Base-by-base conservation (phyloP, 1,284 basidiomycete genomes). In the Hemileia vastatrix region DNA sequence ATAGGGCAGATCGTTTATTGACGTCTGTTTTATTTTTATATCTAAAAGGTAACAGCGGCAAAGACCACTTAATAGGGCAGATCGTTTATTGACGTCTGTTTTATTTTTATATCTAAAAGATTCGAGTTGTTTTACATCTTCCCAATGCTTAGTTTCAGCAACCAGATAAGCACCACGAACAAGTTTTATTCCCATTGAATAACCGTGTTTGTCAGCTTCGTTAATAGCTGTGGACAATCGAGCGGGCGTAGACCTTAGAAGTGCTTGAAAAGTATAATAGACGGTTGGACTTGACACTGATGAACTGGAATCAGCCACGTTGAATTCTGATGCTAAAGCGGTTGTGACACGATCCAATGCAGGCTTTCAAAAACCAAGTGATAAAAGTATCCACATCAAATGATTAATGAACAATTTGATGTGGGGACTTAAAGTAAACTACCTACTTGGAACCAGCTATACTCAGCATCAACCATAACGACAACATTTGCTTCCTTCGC, bases 401-500 rank as follows among this genome's bases (percentile, higher is more conserved):
- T 19, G 11, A 47, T 15, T 9, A 9, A 31, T 15, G 9, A n/a
- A 18, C 11, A 48, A 57, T 13, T 2, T n/a, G 23, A 6, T n/a
- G n/a, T 18, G 23, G 11, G 21, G 45, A n/a, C n/a, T 32, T 36
- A n/a, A n/a, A n/a, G n/a, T n/a, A n/a, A n/a, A n/a, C n/a, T n/a
- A n/a, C n/a, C n/a, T n/a, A 48, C 59, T 43, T 61, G 59, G 24
- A 61, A 61, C 59, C 59, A 61, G 51, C 59, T 61, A 45, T 61
- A 61, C 27, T 61, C 59, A 1, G 59, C 59, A 54, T 61, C 59
- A 23, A 61, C 54, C 59, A 61, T 61, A 1, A 61, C 5, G 1
- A 54, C 33, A 13, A 61, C 52, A 21, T 61, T 21, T 18, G 59
- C 36, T 32, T 50, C 27, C 49, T 54, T 61, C 6, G 59, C 59